These are phyloP conservation scores for Polyplosphaeria fusca DNA, from an alignment of 495 filamentous ascomycete genomes.

Conservation along the genomic window DNA sequence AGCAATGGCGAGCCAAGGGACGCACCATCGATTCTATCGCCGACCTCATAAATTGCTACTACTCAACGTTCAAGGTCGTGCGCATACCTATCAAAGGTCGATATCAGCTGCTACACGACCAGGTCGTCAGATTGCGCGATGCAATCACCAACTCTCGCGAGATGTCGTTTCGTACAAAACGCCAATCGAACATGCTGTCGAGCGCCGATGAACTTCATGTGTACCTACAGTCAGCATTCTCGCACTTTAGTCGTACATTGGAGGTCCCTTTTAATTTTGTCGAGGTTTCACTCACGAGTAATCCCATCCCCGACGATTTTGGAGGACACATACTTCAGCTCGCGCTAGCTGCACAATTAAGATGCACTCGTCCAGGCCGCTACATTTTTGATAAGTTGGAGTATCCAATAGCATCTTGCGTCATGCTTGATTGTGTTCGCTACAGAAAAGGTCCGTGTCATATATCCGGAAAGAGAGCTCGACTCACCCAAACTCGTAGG, in stretches of 20 bases:
- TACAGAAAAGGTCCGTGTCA: constrained; percentile 11
- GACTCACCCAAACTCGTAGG: background rate
- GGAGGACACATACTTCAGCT: constrained; percentile 16
- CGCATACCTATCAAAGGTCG: constrained; percentile 17
- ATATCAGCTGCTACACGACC: constrained; percentile 14
- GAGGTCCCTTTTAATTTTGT: constrained; percentile 25
- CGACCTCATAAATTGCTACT: constrained; percentile 25
- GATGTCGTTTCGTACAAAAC: constrained; percentile 1
- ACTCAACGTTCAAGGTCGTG: constrained; percentile 10
- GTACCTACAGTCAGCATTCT: constrained; percentile 22
- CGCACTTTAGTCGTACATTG: constrained; percentile 18
- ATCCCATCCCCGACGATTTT: constrained; percentile 13
- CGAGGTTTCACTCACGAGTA: constrained; percentile 10
- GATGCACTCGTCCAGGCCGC: background rate
- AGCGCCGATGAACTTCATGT: constrained; percentile 21
- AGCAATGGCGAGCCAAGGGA: constrained; percentile 11
- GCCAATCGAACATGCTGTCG: constrained; percentile 6
- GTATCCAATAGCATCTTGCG: constrained; percentile 9
- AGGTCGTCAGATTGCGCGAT: constrained; percentile 13
- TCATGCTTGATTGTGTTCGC: constrained; percentile 21
- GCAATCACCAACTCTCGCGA: constrained; percentile 3
- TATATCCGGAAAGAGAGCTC: background rate
- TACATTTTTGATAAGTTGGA: constrained; percentile 2
- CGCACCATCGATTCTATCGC: constrained; percentile 7
- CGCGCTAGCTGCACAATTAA: background rate